These are phyloP conservation scores for Limnomonas spitsbergensis DNA, from an alignment of 139 green algal genomes.

Conservation along the genomic window DNA sequence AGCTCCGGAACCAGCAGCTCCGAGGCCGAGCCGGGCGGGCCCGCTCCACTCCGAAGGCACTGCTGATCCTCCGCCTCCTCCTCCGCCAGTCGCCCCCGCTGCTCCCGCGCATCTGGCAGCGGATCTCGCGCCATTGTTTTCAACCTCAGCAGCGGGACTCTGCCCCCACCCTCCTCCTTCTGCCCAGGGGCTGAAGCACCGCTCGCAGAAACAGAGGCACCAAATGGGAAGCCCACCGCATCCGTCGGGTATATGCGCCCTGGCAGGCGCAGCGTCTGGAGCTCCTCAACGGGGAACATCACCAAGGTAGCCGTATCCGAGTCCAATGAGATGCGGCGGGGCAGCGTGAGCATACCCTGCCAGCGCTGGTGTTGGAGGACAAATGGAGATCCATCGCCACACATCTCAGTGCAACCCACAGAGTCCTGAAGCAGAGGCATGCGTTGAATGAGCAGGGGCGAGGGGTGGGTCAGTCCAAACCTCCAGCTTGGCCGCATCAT, in stretches of 20 bases:
- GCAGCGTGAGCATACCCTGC: constrained; percentile 43
- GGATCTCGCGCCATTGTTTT: not conserved
- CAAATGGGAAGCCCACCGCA: not conserved
- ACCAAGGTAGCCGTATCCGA: not conserved
- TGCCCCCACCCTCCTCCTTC: not conserved
- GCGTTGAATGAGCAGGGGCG: not conserved
- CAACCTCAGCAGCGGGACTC: too few relatives aligned
- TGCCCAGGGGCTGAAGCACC: not conserved
- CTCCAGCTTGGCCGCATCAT: too few relatives aligned
- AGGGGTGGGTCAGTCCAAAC: too few relatives aligned
- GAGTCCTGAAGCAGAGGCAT: constrained; percentile 24
- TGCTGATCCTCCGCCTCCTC: not conserved
- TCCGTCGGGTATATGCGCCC: not conserved
- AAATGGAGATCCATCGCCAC: constrained; percentile 33
- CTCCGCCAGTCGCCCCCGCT: not conserved
- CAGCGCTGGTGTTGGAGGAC: constrained; percentile 22
- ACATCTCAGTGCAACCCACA: constrained; percentile 38
- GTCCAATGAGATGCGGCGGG: constrained; percentile 19
- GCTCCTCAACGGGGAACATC: constrained; percentile 20
- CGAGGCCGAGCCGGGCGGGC: not conserved
- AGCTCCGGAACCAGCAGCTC: not conserved
- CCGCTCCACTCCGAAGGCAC: not conserved
- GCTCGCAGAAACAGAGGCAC: not conserved
- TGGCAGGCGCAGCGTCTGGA: constrained; percentile 8
- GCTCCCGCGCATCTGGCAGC: not conserved